phyloP scores from a whole-genome alignment of 129 eudicot genomes.

The Centaurea solstitialis region DNA sequence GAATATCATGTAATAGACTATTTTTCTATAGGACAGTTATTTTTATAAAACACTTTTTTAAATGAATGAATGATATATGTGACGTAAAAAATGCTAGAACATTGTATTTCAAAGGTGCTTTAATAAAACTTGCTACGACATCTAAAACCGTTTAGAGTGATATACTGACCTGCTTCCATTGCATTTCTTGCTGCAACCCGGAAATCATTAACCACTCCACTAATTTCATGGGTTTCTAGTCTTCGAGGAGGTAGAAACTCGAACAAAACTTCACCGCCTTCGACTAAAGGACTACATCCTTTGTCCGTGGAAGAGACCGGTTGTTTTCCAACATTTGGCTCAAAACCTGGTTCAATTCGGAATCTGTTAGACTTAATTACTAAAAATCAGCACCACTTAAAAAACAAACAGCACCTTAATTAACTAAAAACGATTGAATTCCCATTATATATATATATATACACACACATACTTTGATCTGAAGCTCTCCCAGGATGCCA shows the following conservation, averaged over 20 bases:
- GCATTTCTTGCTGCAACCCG: conserved; percentile 44
- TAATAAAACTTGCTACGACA: too few species aligned
- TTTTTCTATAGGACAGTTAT: too few species aligned
- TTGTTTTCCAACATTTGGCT: conserved; percentile 23
- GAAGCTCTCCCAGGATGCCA: conserved; percentile 63
- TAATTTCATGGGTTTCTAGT: conserved; percentile 27
- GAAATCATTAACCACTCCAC: conserved; percentile 22
- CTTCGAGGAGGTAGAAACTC: conserved; percentile 38
- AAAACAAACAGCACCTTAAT: too few species aligned
- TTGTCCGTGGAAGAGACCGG: conserved; percentile 49
- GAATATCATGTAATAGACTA: too few species aligned
- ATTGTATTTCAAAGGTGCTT: too few species aligned
- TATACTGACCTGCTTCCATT: conserved; percentile 42
- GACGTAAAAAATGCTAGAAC: too few species aligned
- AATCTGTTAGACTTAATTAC: background rate
- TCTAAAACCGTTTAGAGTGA: too few species aligned
- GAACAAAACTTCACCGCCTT: conserved; percentile 4
- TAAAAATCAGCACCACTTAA: too few species aligned
- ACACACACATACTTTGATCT: conserved; percentile 17
- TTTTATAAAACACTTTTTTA: too few species aligned
- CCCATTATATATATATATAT: too few species aligned
- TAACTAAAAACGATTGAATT: background rate
- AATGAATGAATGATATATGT: too few species aligned
- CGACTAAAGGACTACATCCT: conserved; percentile 20
- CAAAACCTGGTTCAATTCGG: conserved; percentile 19